These are phyloP conservation scores for Coemansia sp. DNA, from an alignment of 192 early-diverging fungal species.

Conservation along the genomic window DNA sequence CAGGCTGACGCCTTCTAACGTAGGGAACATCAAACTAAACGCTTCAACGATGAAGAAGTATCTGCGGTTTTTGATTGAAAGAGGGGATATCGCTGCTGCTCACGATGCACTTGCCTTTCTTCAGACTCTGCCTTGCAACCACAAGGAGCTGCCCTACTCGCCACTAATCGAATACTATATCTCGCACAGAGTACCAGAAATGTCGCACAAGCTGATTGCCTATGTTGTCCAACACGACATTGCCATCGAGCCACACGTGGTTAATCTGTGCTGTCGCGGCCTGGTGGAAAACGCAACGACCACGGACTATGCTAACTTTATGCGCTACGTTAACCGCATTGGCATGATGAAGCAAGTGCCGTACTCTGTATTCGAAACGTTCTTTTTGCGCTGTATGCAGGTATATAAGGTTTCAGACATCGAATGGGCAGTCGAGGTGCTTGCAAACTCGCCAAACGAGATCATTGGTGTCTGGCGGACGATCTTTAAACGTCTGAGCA, in stretches of 20 bases:
- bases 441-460: not conserved
- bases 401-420: slow-evolving; percentile 29
- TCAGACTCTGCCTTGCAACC: slow-evolving; percentile 13
- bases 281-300: slow-evolving; percentile 7
- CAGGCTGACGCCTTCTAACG: slow-evolving; percentile 9
- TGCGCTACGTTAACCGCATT: slow-evolving; percentile 41
- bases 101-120: slow-evolving; percentile 26
- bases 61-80: slow-evolving; percentile 17
- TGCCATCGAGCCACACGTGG: slow-evolving; percentile 3
- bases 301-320: slow-evolving; percentile 37
- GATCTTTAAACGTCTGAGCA: slow-evolving; percentile 16
- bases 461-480: slow-evolving; percentile 10
- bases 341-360: slow-evolving; percentile 9
- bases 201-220: slow-evolving; percentile 18
- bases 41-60: not conserved
- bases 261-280: slow-evolving; percentile 24
- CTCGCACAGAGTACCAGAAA: slow-evolving; percentile 15
- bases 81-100: slow-evolving; percentile 21
- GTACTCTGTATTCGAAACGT: slow-evolving; percentile 13
- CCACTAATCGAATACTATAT: slow-evolving; percentile 38
- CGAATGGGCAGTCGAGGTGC: slow-evolving; percentile 26
- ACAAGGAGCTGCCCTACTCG: slow-evolving; percentile 25
- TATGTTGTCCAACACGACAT: slow-evolving; percentile 37
- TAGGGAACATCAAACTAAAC: slow-evolving; percentile 9
- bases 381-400: slow-evolving; percentile 16